Evolutionary conservation across 176 grass and related monocot species (phyloP).

Genomic region (Musa troglodytarum): DNA sequence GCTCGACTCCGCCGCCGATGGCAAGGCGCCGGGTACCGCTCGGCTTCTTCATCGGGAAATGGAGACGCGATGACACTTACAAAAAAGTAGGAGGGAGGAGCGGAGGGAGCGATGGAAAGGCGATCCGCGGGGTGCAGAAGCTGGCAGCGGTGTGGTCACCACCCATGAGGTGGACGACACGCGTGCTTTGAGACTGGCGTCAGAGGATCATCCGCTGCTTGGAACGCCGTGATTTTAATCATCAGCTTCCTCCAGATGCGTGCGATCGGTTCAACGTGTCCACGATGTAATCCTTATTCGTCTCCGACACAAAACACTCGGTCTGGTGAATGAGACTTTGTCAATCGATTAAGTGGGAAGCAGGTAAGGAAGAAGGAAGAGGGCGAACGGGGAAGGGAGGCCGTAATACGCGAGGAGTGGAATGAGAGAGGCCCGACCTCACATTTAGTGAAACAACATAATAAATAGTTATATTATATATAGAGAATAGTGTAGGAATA

Average conservation of each 20-base stretch:
- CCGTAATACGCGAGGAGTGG: too few species aligned
- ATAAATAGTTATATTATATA: background rate
- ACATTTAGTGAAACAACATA: background rate
- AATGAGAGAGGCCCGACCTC: background rate
- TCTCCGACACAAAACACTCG: too few species aligned
- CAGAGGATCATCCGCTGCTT: conserved; percentile 35
- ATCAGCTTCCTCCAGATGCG: background rate
- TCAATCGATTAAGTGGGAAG: background rate
- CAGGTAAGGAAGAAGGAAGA: background rate
- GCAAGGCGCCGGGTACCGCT: background rate
- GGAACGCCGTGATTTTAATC: conserved; percentile 30
- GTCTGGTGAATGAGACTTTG: background rate
- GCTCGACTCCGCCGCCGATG: background rate
- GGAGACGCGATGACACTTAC: background rate
- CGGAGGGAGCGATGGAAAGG: background rate
- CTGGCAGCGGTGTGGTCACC: conserved; percentile 58
- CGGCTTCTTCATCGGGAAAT: conserved; percentile 10
- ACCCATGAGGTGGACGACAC: conserved; percentile 34
- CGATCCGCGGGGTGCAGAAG: conserved; percentile 45
- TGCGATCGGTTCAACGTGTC: background rate
- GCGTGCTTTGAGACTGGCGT: conserved; percentile 25
- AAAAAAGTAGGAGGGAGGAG: background rate
- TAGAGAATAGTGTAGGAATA: background rate
- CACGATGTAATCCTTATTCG: too few species aligned
- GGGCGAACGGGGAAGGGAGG: background rate